Evolutionary conservation across 2,329 filamentous ascomycete genomes (phyloP).

Genomic region (Pseudocercospora cruenta): DNA sequence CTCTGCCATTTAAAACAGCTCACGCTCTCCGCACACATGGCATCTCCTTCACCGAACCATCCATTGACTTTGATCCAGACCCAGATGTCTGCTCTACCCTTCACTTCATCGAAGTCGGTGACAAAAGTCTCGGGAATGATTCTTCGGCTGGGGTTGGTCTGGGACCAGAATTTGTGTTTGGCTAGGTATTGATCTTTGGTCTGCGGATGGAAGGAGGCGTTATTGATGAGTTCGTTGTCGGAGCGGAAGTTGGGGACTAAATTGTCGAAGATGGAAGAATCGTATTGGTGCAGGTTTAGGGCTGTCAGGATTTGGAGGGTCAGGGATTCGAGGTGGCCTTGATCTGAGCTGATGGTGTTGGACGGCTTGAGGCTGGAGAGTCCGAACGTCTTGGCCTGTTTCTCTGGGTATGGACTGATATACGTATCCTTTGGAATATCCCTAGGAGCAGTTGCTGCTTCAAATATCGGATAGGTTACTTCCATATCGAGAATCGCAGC

Average conservation of each 20-base stretch:
- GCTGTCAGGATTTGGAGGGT: slow-evolving; percentile 6
- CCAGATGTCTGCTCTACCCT: slow-evolving; percentile 9
- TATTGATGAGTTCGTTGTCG: slow-evolving; percentile 4
- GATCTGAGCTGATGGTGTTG: not conserved
- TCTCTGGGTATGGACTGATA: too few relatives aligned
- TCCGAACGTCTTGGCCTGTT: not conserved
- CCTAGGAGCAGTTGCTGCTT: too few relatives aligned
- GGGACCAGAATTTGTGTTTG: not conserved
- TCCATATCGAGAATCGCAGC: too few relatives aligned
- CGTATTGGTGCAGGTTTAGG: not conserved
- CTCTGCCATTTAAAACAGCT: slow-evolving; percentile 8
- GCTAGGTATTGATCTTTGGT: slow-evolving; percentile 5
- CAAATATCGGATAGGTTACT: too few relatives aligned
- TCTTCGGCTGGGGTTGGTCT: not conserved
- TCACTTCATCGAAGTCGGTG: not conserved
- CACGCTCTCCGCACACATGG: slow-evolving; percentile 7
- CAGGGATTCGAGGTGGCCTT: not conserved
- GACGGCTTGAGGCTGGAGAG: not conserved
- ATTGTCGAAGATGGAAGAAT: not conserved
- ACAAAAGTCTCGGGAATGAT: not conserved
- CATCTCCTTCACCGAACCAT: not conserved
- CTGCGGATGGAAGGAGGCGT: not conserved
- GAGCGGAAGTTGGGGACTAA: slow-evolving; percentile 10
- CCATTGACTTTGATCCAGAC: slow-evolving; percentile 10
- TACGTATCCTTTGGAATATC: too few relatives aligned